phyloP scores from a whole-genome alignment of 2,329 filamentous ascomycete species.

The Thelonectria olida region DNA sequence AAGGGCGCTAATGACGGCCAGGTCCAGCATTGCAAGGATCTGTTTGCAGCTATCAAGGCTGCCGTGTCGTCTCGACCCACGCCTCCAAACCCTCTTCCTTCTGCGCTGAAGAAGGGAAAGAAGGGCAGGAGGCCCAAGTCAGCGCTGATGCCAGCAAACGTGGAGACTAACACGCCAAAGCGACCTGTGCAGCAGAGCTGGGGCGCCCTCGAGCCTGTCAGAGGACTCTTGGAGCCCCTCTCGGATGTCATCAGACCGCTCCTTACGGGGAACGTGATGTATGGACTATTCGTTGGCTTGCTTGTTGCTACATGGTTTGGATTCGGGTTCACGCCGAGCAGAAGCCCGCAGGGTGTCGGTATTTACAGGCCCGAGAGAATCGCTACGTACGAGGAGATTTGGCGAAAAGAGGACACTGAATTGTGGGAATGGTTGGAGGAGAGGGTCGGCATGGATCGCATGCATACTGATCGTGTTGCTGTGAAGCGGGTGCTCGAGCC shows the following conservation, averaged over 20 bases:
- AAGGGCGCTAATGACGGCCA: constrained; percentile 95
- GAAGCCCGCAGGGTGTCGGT: constrained; percentile 43
- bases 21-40: constrained; percentile 79
- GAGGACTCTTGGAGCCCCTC: constrained; percentile 74
- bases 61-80: constrained; percentile 74
- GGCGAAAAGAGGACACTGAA: constrained; percentile 86
- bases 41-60: constrained; percentile 77
- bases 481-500: constrained; percentile 60
- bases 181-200: constrained; percentile 64
- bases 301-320: constrained; percentile 80
- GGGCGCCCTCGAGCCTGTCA: constrained; percentile 84
- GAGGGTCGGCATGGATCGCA: constrained; percentile 75
- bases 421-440: constrained; percentile 96
- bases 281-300: constrained; percentile 77
- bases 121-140: constrained; percentile 64
- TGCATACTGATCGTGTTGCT: constrained; percentile 48
- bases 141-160: constrained; percentile 52
- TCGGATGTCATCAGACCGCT: constrained; percentile 75
- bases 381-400: constrained; percentile 92
- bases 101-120: constrained; percentile 65
- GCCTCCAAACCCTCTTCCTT: constrained; percentile 55
- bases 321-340: constrained; percentile 59
- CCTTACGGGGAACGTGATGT: constrained; percentile 79
- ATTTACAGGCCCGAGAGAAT: constrained; percentile 69
- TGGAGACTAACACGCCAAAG: constrained; percentile 52